A percentile compares a stretch with the other conserved stretches of the same genome.
These are phyloP conservation scores for Anaeromyces robustus DNA, from an alignment of 192 early-diverging fungal species.

Conservation along the genomic window DNA sequence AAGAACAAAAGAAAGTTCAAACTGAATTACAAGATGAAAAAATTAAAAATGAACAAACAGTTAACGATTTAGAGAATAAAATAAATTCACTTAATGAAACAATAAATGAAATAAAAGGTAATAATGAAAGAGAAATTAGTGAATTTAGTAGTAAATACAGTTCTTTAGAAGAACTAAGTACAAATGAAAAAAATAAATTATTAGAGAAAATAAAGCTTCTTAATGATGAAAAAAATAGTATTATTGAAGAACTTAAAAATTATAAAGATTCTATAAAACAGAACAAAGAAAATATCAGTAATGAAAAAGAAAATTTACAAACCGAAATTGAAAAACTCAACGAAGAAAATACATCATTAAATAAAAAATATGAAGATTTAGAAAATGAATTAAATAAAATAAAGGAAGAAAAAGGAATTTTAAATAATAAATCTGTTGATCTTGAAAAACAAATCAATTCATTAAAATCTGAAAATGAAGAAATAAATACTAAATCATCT, in stretches of 20 bases:
- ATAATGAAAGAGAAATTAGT: background rate
- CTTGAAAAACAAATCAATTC: background rate
- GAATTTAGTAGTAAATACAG: background rate
- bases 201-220: background rate
- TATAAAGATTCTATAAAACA: background rate
- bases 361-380: background rate
- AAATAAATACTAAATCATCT: background rate
- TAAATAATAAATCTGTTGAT: background rate
- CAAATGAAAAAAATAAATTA: background rate
- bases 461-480: background rate
- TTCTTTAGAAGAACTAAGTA: background rate
- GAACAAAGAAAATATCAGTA: background rate
- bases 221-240: background rate
- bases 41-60: background rate
- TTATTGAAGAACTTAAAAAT: background rate
- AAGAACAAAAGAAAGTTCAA: background rate
- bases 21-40: background rate
- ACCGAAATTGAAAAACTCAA: background rate
- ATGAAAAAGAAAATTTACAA: background rate
- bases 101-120: background rate
- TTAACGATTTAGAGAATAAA: background rate
- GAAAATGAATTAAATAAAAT: background rate
- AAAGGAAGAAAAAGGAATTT: background rate
- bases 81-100: background rate
- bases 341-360: background rate